phyloP scores from a whole-genome alignment of 2,329 filamentous ascomycete species.

The Cordyceps cicadae region DNA sequence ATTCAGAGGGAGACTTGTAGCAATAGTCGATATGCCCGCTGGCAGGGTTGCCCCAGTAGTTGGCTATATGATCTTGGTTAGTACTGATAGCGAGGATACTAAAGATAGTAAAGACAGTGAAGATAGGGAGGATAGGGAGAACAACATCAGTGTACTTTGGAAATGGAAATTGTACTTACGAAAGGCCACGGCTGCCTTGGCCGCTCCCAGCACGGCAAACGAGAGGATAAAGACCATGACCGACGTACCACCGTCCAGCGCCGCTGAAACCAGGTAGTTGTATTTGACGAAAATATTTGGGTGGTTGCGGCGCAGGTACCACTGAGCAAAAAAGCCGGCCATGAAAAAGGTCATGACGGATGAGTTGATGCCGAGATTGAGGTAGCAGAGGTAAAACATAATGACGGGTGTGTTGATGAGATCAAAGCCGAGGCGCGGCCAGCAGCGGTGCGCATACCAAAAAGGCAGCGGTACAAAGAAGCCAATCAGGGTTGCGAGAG shows the following conservation, averaged over 20 bases:
- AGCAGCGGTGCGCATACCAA: constrained; percentile 24
- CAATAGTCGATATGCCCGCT: constrained; percentile 9
- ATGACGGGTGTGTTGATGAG: constrained; percentile 35
- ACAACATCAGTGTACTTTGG: neutral
- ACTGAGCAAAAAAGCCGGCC: constrained; percentile 26
- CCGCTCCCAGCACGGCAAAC: constrained; percentile 15
- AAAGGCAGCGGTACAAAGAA: constrained; percentile 34
- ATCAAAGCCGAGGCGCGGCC: constrained; percentile 20
- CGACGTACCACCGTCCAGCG: constrained; percentile 16
- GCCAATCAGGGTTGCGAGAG: constrained; percentile 15
- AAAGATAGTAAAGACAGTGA: too few relatives aligned
- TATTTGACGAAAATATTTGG: constrained; percentile 21
- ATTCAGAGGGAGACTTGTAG: neutral
- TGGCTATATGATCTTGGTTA: neutral
- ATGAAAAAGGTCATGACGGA: constrained; percentile 25
- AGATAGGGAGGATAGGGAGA: neutral
- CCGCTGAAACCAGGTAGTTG: constrained; percentile 18
- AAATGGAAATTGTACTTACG: neutral
- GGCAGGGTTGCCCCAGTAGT: constrained; percentile 7
- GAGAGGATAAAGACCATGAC: constrained; percentile 18
- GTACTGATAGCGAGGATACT: neutral
- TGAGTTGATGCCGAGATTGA: constrained; percentile 32
- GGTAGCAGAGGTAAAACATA: constrained; percentile 32
- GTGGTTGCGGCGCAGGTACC: constrained; percentile 19
- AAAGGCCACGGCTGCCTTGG: constrained; percentile 1